phyloP scores from a whole-genome alignment of 768 basidiomycete species.

The Gautieria morchelliformis region DNA sequence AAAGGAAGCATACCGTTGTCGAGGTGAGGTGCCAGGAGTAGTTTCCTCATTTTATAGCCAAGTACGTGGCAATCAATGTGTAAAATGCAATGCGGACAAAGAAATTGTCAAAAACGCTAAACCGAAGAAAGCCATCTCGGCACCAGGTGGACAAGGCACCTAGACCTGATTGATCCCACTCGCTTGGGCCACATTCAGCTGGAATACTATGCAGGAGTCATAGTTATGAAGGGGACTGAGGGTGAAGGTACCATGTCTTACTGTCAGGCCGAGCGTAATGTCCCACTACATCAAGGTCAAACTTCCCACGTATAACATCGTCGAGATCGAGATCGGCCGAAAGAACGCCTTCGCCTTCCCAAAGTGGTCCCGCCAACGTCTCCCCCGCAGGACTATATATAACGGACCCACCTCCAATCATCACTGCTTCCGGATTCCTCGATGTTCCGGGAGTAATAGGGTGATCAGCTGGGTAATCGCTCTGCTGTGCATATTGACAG shows the following conservation, averaged over 20 bases:
- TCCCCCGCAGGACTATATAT: conserved; percentile 51
- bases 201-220: neutral
- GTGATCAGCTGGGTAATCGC: conserved; percentile 42
- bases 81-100: too few relatives aligned
- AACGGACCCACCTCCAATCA: conserved; percentile 54
- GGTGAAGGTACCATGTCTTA: conserved; percentile 19
- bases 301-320: conserved; percentile 46
- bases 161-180: too few relatives aligned
- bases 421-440: conserved; percentile 36
- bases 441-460: conserved; percentile 29
- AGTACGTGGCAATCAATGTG: too few relatives aligned
- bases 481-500: conserved; percentile 47
- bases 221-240: neutral
- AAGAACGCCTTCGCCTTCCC: conserved; percentile 41
- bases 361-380: conserved; percentile 50
- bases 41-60: too few relatives aligned
- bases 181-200: neutral
- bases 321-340: conserved; percentile 51
- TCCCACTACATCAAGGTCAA: conserved; percentile 52
- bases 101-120: too few relatives aligned
- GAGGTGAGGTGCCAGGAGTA: too few relatives aligned
- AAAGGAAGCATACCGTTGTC: too few relatives aligned
- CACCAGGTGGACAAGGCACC: too few relatives aligned
- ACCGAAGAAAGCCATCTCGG: too few relatives aligned
- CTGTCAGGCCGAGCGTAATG: conserved; percentile 54